These are phyloP conservation scores for Psilocybe azurescens DNA, from an alignment of 768 basidiomycete genomes.

Conservation along the genomic window DNA sequence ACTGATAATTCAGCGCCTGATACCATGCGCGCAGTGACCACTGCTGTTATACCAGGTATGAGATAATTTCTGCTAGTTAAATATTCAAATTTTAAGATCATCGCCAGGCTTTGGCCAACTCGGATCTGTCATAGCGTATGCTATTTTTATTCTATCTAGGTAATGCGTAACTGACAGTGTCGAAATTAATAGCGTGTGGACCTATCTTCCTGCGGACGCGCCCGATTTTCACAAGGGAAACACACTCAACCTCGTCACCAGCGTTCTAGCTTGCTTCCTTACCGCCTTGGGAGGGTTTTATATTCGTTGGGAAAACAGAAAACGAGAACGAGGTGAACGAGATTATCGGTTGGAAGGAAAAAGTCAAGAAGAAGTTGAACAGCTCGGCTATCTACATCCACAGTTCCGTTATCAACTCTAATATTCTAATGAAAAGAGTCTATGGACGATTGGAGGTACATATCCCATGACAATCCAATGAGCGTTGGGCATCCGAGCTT, in stretches of 20 bases:
- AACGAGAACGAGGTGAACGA: constrained; percentile 46
- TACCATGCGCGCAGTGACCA: constrained; percentile 50
- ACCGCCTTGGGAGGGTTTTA: constrained; percentile 37
- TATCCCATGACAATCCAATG: no score
- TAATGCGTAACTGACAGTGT: background rate
- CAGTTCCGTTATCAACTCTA: constrained; percentile 47
- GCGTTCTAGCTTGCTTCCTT: constrained; percentile 35
- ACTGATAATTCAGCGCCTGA: constrained; percentile 56
- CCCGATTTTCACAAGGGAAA: constrained; percentile 55
- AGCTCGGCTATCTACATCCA: constrained; percentile 52
- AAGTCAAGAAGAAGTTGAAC: constrained; percentile 38
- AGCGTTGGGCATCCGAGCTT: no score
- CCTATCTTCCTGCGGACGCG: constrained; percentile 49
- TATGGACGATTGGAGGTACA: no score
- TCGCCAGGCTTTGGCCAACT: constrained; percentile 44
- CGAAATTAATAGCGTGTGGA: constrained; percentile 43
- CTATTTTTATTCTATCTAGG: background rate
- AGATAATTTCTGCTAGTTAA: background rate
- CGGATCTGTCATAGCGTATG: constrained; percentile 51
- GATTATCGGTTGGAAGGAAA: constrained; percentile 46
- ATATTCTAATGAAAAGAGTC: background rate
- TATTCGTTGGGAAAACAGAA: constrained; percentile 46
- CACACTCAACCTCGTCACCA: constrained; percentile 47
- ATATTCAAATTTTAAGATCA: background rate
- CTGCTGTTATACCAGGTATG: constrained; percentile 48